Conservation (phyloP, 2,329 filamentous ascomycete species). For the Chrysoporthe austroafricana region DNA sequence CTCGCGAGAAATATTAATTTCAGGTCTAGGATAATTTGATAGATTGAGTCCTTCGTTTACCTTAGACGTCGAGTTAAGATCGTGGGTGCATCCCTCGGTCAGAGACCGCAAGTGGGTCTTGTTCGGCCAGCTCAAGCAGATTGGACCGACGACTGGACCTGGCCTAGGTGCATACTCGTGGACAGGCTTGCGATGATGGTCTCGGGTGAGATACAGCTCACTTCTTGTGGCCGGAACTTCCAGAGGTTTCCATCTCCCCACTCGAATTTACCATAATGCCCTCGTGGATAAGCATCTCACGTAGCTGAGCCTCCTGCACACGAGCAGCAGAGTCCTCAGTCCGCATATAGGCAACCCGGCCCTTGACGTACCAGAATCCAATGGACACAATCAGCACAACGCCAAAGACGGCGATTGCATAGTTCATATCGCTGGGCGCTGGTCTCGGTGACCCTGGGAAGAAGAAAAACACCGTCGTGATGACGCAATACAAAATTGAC, state of each 20-base stretch:
- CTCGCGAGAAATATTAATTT: neutral
- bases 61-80: neutral
- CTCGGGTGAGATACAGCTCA: neutral
- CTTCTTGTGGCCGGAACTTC: neutral
- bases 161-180: no score
- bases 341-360: conserved; percentile 43
- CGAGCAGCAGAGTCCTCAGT: conserved; percentile 32
- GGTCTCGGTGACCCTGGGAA: conserved; percentile 53
- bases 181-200: no score
- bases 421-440: conserved; percentile 56
- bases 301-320: conserved; percentile 9
- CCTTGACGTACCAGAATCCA: conserved; percentile 55
- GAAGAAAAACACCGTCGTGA: conserved; percentile 60
- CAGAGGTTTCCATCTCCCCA: neutral
- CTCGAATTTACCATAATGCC: neutral
- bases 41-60: neutral
- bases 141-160: no score
- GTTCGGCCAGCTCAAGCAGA: neutral
- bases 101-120: neutral
- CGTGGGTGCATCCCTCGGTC: neutral
- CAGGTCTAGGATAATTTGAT: conserved; percentile 6
- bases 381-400: conserved; percentile 56
- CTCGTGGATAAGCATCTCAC: conserved; percentile 19
- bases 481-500: conserved; percentile 53
- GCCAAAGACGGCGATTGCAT: conserved; percentile 60